phyloP scores from a whole-genome alignment of 2,329 filamentous ascomycete genomes.

The Trichoderma lentiforme region DNA sequence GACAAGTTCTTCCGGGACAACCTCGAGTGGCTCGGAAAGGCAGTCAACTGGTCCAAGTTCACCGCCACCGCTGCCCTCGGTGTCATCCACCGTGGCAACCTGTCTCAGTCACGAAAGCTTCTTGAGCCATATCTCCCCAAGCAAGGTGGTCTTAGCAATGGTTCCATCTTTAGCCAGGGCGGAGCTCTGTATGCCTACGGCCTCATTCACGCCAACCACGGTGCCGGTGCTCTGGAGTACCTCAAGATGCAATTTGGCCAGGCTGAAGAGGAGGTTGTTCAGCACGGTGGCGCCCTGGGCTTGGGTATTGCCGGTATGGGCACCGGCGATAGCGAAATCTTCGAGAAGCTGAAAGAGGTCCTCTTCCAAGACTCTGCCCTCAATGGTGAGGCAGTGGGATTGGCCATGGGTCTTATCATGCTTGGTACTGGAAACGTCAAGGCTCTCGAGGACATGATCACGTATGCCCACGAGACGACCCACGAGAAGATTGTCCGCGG shows the following conservation, averaged over 20 bases:
- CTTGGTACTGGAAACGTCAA: constrained; percentile 94
- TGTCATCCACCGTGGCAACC: constrained; percentile 93
- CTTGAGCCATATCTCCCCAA: constrained; percentile 92
- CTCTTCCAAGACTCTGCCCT: constrained; percentile 92
- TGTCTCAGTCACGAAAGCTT: constrained; percentile 88
- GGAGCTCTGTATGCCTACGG: constrained; percentile 94
- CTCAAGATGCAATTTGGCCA: constrained; percentile 71
- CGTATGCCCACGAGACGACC: constrained; percentile 94
- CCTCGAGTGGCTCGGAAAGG: constrained; percentile 95
- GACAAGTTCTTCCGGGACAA: constrained; percentile 99
- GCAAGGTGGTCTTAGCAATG: constrained; percentile 66
- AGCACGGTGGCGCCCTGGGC: constrained; percentile 92
- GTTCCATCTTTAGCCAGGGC: constrained; percentile 93
- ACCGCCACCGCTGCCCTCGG: constrained; percentile 93
- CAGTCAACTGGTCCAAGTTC: constrained; percentile 99
- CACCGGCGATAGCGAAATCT: constrained; percentile 84
- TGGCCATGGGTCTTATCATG: constrained; percentile 98
- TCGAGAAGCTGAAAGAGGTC: constrained; percentile 84
- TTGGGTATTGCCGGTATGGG: constrained; percentile 97
- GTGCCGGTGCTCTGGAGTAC: constrained; percentile 81
- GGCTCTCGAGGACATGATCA: constrained; percentile 93
- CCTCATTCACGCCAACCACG: constrained; percentile 95
- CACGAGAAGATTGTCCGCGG: constrained; percentile 99
- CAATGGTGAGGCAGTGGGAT: constrained; percentile 92
- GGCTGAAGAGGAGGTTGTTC: constrained; percentile 86